Conservation (phyloP, 2,329 filamentous ascomycete species). For the Claviceps sorghi region DNA sequence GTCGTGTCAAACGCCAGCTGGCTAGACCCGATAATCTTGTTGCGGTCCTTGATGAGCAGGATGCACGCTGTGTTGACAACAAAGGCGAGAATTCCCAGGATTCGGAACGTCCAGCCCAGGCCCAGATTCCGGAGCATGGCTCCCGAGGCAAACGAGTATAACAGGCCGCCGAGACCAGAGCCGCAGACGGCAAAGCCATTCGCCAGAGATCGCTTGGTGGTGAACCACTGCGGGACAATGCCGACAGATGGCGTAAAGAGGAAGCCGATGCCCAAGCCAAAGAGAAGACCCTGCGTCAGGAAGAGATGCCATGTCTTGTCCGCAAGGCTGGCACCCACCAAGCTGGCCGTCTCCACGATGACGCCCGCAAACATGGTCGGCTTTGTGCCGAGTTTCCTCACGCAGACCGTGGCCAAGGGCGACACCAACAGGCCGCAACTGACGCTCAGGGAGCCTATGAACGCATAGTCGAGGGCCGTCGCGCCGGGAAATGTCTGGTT, state of each 20-base stretch:
- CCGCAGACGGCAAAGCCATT: constrained; percentile 56
- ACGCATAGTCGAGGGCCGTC: constrained; percentile 54
- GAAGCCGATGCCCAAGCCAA: constrained; percentile 68
- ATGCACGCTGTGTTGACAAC: constrained; percentile 49
- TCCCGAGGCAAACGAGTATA: constrained; percentile 52
- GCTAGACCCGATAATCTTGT: constrained; percentile 52
- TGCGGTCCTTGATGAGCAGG: constrained; percentile 54
- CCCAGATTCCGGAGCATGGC: constrained; percentile 52
- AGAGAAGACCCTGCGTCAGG: constrained; percentile 58
- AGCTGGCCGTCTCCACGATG: constrained; percentile 45
- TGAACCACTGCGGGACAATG: constrained; percentile 63
- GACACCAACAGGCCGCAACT: constrained; percentile 47
- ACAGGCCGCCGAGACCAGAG: constrained; percentile 57
- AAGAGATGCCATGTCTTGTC: constrained; percentile 60
- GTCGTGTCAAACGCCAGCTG: constrained; percentile 50
- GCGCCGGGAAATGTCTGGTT: constrained; percentile 48
- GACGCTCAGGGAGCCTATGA: constrained; percentile 42
- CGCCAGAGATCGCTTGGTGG: constrained; percentile 49
- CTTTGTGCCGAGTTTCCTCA: constrained; percentile 47
- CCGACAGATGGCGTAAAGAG: constrained; percentile 55
- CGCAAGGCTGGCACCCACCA: constrained; percentile 59
- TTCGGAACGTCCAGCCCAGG: constrained; percentile 51
- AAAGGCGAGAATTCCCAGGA: constrained; percentile 48
- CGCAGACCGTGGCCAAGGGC: constrained; percentile 49
- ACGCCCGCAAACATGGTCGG: constrained; percentile 50